These are phyloP conservation scores for Wickerhamiella siamensis DNA, from an alignment of 805 yeast genomes.

Conservation along the genomic window DNA sequence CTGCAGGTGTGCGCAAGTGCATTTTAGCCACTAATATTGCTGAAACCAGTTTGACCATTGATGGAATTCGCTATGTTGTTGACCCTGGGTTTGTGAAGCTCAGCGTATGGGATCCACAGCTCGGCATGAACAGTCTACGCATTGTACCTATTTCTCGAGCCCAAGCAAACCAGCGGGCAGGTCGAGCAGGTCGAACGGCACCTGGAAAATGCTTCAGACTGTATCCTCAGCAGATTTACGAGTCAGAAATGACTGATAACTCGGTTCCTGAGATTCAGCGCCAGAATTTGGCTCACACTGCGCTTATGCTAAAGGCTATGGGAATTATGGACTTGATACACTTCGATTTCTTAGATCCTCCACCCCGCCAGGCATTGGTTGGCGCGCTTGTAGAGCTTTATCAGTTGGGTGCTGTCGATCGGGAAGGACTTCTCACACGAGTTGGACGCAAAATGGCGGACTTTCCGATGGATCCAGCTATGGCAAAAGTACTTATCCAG, in stretches of 20 bases:
- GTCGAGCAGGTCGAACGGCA: conserved; percentile 95
- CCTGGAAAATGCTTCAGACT: conserved; percentile 91
- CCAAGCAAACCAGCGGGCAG: conserved; percentile 91
- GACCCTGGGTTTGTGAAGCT: conserved; percentile 94
- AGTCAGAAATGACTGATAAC: conserved; percentile 59
- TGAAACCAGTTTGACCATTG: conserved; percentile 90
- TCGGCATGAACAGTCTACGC: conserved; percentile 77
- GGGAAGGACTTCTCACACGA: conserved; percentile 57
- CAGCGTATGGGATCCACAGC: conserved; percentile 71
- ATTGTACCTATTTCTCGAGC: conserved; percentile 88
- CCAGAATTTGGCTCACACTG: conserved; percentile 63
- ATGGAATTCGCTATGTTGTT: conserved; percentile 87
- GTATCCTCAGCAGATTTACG: conserved; percentile 70
- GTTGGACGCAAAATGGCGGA: conserved; percentile 78
- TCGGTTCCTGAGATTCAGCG: conserved; percentile 90
- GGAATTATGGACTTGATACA: conserved; percentile 71
- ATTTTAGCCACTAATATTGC: conserved; percentile 95
- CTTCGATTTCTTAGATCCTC: conserved; percentile 87
- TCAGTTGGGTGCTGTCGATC: conserved; percentile 70
- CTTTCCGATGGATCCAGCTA: conserved; percentile 83
- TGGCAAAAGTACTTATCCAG: conserved; percentile 58
- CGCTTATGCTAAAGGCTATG: conserved; percentile 60
- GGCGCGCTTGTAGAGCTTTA: conserved; percentile 71
- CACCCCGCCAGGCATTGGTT: conserved; percentile 56
- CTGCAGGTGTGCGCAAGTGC: conserved; percentile 62